Evolutionary conservation across 2,329 filamentous ascomycete species (phyloP), one percentile per base, ranked within the genome.

Genomic region (Fusarium humuli): DNA sequence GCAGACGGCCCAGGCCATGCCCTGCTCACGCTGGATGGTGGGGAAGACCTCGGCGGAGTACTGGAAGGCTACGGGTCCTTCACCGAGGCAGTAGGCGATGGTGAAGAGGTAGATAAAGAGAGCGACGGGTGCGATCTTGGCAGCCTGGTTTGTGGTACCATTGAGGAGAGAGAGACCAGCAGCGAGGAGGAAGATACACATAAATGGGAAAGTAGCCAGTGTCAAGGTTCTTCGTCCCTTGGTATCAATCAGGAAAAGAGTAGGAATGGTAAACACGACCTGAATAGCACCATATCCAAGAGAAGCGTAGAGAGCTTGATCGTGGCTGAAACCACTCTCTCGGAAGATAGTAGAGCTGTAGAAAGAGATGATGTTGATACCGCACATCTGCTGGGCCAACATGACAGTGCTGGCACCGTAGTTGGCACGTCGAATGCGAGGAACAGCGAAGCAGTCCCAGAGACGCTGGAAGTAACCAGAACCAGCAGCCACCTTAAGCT

Each of bases 331-430:
- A 0, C 42, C 65, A 2, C 53, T 54, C 3, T 54, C 22, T 7
- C 42, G 13, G 30, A 69, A 69, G 50, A 69, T 69, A 6, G 55
- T 69, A 0, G 66, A 69, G 1, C 65, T 69, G 34, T 69, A 69
- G 27, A 69, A 69, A 3, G 66, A 68, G 16, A 69, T 69, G 0
- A 69, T 91, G 77, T 92, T 92, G 79, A 91, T 80, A 25, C 78
- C 86, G 72, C 89, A 91, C 85, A 92, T 89, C 79, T 92, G 90
- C 79, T 92, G 90, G 5, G 89, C 89, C 77, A 92, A 88, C 93
- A 97, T 97, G 75, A 96, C 92, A 4, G 89, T 90, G 73, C 90
- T 92, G 2, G 92, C 92, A 13, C 93, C 93, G 48, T 92, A 84
- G 18, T 89, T 94, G 14, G 93, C 93, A 44, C 90, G 86, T 48